Conservation (phyloP, 306 rosid species). For the Chamaecrista fasciculata region DNA sequence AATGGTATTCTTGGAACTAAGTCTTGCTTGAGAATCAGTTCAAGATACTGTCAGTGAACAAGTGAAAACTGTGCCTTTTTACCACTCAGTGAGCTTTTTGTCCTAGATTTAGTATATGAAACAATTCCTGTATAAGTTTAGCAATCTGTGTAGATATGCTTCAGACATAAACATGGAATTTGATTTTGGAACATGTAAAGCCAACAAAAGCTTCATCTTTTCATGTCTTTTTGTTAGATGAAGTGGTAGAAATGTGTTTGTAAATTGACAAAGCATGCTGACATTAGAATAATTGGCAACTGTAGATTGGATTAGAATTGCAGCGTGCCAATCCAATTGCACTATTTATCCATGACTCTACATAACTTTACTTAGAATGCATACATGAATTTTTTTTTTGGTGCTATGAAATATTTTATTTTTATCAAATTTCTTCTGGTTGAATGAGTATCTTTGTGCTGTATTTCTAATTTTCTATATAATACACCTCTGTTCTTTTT, state of each 20-base stretch:
- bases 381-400: neutral
- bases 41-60: neutral
- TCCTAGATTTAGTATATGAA: neutral
- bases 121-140: neutral
- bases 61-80: constrained; percentile 3
- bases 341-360: neutral
- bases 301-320: neutral
- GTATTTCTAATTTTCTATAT: too few relatives aligned
- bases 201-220: neutral
- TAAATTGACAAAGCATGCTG: neutral
- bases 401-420: constrained; percentile 4
- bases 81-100: constrained; percentile 5
- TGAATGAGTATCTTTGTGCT: neutral
- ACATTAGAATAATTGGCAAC: constrained; percentile 7
- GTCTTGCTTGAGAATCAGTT: constrained; percentile 16
- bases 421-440: constrained; percentile 2
- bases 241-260: neutral
- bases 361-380: neutral
- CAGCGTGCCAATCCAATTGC: constrained; percentile 9
- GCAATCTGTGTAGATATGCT: neutral
- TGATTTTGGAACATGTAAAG: constrained; percentile 13
- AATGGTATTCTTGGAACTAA: neutral
- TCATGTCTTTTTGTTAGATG: constrained; percentile 5
- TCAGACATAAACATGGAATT: neutral
- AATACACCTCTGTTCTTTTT: constrained; percentile 2